These are phyloP conservation scores for Pisolithus thermaeus DNA, from an alignment of 1,284 basidiomycete species.

Conservation along the genomic window DNA sequence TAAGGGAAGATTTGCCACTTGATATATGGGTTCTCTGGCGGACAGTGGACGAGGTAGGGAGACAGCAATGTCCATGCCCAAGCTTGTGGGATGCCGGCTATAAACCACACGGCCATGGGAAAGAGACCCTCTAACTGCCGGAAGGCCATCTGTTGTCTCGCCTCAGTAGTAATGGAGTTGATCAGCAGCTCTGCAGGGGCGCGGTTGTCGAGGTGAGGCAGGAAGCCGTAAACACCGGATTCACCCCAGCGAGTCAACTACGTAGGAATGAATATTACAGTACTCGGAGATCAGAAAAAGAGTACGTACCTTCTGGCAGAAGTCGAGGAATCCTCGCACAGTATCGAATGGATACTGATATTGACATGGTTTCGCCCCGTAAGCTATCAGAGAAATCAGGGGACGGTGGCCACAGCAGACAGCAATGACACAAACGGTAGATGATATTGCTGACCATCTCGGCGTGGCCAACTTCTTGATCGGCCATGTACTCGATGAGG, in stretches of 20 bases:
- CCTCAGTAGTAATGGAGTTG: slow-evolving; percentile 61
- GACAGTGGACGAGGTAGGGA: slow-evolving; percentile 55
- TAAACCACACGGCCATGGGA: slow-evolving; percentile 46
- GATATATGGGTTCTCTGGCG: slow-evolving; percentile 51
- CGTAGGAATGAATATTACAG: neutral
- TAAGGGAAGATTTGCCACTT: slow-evolving; percentile 52
- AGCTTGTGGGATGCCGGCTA: slow-evolving; percentile 50
- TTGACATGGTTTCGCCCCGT: slow-evolving; percentile 47
- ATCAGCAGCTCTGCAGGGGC: slow-evolving; percentile 50
- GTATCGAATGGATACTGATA: slow-evolving; percentile 57
- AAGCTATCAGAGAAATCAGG: slow-evolving; percentile 9
- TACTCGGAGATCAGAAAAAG: neutral
- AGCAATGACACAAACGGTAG: slow-evolving; percentile 24
- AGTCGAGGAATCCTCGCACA: slow-evolving; percentile 58
- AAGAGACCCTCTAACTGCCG: slow-evolving; percentile 59
- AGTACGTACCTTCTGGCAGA: slow-evolving; percentile 46
- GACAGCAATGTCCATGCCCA: slow-evolving; percentile 61
- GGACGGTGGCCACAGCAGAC: neutral
- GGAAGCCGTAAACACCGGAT: slow-evolving; percentile 56
- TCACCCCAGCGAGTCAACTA: slow-evolving; percentile 52
- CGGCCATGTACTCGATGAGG: slow-evolving; percentile 53
- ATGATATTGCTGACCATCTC: slow-evolving; percentile 45
- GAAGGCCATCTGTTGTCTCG: slow-evolving; percentile 64
- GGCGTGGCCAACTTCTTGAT: slow-evolving; percentile 56
- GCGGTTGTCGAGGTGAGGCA: slow-evolving; percentile 57